These are phyloP conservation scores for Carex cristatella DNA, from an alignment of 176 grass and related monocot genomes.

Conservation along the genomic window DNA sequence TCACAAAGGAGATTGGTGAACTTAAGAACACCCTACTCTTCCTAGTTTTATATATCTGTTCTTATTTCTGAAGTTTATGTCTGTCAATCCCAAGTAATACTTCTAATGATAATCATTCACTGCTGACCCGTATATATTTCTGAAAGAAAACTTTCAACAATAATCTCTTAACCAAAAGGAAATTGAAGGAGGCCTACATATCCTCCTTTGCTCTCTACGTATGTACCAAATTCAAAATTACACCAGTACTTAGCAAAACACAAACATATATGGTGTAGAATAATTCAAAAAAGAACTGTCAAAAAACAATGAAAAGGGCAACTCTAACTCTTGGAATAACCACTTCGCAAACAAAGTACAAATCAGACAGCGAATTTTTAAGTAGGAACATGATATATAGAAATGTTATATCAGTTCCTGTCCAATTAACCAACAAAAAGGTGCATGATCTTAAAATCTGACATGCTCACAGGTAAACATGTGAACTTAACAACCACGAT, in stretches of 20 bases:
- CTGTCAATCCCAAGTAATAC: background rate
- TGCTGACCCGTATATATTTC: background rate
- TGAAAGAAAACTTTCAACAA: background rate
- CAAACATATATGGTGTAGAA: background rate
- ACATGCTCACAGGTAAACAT: background rate
- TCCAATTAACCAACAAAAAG: background rate
- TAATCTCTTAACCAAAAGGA: background rate
- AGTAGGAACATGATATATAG: background rate
- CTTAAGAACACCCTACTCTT: too few relatives aligned
- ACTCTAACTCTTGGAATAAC: background rate
- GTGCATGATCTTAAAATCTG: background rate
- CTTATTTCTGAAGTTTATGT: background rate
- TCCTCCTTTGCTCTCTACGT: background rate
- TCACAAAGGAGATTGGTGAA: too few relatives aligned
- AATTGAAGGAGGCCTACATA: background rate
- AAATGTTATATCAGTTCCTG: background rate
- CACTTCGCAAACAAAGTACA: background rate
- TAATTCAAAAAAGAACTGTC: too few relatives aligned
- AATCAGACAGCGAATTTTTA: background rate
- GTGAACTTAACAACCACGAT: background rate
- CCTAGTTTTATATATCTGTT: background rate
- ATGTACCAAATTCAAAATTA: background rate
- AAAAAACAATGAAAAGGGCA: background rate
- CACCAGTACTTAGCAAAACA: background rate
- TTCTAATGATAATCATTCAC: background rate